Conservation (phyloP, 2,329 filamentous ascomycete species). For the Gaeumannomyces tritici region DNA sequence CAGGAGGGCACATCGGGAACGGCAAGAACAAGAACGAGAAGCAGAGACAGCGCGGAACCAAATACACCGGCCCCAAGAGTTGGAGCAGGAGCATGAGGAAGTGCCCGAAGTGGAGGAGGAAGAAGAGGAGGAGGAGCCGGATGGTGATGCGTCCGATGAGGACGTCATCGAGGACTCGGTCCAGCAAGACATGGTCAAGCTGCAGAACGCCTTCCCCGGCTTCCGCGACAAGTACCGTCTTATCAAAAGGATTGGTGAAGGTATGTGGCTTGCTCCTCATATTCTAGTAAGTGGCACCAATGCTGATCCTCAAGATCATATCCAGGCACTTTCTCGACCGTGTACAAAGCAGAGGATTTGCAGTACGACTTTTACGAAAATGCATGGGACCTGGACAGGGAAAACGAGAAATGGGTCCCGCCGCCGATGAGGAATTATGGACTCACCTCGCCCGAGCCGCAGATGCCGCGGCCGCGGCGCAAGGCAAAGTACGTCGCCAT, state of each 20-base stretch:
- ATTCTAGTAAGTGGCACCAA: not conserved
- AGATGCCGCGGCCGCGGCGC: constrained; percentile 26
- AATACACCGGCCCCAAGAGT: not conserved
- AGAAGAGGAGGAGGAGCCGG: constrained; percentile 20
- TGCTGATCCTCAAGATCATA: constrained; percentile 5
- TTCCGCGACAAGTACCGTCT: constrained; percentile 79
- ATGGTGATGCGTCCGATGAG: constrained; percentile 41
- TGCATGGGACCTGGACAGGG: constrained; percentile 70
- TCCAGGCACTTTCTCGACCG: constrained; percentile 90
- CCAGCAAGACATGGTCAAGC: constrained; percentile 75
- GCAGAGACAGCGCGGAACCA: not conserved
- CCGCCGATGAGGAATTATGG: constrained; percentile 48
- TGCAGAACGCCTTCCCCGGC: constrained; percentile 73
- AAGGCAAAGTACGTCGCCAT: constrained; percentile 80
- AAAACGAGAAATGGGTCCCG: constrained; percentile 57
- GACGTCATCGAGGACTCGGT: constrained; percentile 61
- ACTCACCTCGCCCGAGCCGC: not conserved
- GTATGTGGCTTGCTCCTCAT: constrained; percentile 31
- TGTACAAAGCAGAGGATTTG: constrained; percentile 96
- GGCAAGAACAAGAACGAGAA: constrained; percentile 1
- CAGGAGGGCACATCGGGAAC: not conserved
- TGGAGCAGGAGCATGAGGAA: not conserved
- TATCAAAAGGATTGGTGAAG: constrained; percentile 96
- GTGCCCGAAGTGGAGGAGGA: constrained; percentile 14
- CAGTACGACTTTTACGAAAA: constrained; percentile 77